These are phyloP conservation scores for Aspergillus sp. DNA, from an alignment of 2,329 filamentous ascomycete species.

Conservation along the genomic window DNA sequence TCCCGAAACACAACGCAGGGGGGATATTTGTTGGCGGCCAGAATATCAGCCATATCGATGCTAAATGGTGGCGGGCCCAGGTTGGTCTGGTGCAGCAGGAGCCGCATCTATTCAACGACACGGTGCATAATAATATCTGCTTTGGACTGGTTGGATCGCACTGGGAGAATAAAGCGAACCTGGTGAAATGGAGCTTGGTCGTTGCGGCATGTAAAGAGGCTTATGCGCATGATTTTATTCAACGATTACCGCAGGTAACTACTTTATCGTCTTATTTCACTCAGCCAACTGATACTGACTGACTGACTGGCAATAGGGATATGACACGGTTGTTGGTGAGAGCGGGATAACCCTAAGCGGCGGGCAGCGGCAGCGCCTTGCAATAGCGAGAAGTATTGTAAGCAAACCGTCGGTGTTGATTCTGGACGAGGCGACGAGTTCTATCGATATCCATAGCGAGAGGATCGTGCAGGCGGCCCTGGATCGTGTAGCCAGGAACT, in stretches of 20 bases:
- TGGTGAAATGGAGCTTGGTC: conserved; percentile 63
- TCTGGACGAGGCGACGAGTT: conserved; percentile 91
- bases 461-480: conserved; percentile 90
- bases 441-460: conserved; percentile 91
- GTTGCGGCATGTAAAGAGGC: conserved; percentile 81
- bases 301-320: conserved; percentile 64
- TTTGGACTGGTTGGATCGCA: conserved; percentile 84
- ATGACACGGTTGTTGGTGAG: conserved; percentile 90
- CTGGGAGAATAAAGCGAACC: conserved; percentile 60
- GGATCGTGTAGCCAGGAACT: conserved; percentile 77
- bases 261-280: too few species aligned
- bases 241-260: conserved; percentile 57
- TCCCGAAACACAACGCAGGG: conserved; percentile 36
- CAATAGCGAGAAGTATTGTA: conserved; percentile 86
- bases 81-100: conserved; percentile 73
- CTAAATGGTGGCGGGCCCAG: conserved; percentile 87
- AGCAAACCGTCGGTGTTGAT: conserved; percentile 88
- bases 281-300: neutral
- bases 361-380: conserved; percentile 95
- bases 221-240: conserved; percentile 91
- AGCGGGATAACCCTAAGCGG: conserved; percentile 88
- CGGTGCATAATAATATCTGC: conserved; percentile 86
- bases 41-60: conserved; percentile 76
- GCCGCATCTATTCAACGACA: conserved; percentile 83
- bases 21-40: conserved; percentile 80